Evolutionary conservation across 1,139 yeast species (phyloP), one percentile per base, ranked within the genome.

Genomic region (Suhomyces guaymorum): DNA sequence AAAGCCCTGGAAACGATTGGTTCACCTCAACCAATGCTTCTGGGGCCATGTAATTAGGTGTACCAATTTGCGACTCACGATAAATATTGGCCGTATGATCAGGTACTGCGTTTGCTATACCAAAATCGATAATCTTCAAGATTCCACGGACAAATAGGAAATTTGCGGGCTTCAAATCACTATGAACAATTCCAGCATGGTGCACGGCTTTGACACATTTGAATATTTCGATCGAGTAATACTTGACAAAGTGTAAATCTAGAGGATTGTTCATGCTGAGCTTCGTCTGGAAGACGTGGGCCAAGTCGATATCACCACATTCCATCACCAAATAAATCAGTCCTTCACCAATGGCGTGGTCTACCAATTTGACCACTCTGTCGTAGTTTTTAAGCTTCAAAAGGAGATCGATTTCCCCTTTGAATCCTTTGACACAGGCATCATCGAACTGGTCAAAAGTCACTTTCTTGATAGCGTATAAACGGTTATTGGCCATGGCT

Each of bases 41-140:
- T 0, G 98, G 98, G 0, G 98, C 97, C 98, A 92, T 92, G 57
- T 92, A 92, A 57, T 86, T 88, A 2, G 97, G 96, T 0, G 98
- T 92, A 3, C 98, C 98, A 38, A 89, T 84, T 56, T 88, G 97
- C 5, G 89, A 78, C 43, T 88, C 95, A 39, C 97, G 73, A 54
- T 90, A 92, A 15, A 92, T 78, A 51, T 92, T 92, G 19, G 86
- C 80, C 0, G 98, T 92, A 52, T 88, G 88, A 38, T 90, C 97
- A 1, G 96, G 95, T 2, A 92, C 92, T 0, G 92, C 88, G 61
- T 90, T 86, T 10, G 97, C 95, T 40, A 92, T 92, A 13, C 98
- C 98, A 68, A 92, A 92, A 61, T 92, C 98, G 41, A 92, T 92
- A 34, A 92, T 79, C 52, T 92, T 92, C 47, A 92, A 65, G 36